Percentiles rank a stretch among this genome's conserved stretches.
These are phyloP conservation scores for Boletus rubropictus DNA, from an alignment of 768 basidiomycete species.

Conservation along the genomic window DNA sequence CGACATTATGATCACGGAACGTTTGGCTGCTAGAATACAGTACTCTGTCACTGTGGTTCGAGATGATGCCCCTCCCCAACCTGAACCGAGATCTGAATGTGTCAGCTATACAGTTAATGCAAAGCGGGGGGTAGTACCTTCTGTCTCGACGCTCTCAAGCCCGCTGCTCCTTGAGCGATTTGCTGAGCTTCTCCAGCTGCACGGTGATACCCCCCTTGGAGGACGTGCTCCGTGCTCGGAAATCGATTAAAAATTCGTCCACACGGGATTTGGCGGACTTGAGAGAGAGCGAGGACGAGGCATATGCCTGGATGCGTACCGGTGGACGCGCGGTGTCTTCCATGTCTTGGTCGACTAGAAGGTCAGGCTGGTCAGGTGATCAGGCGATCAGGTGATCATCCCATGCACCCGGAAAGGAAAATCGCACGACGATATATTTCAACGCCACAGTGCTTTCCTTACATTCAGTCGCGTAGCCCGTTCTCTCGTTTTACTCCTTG, in stretches of 20 bases:
- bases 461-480: neutral
- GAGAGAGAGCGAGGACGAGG: constrained; percentile 33
- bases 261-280: constrained; percentile 39
- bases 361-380: neutral
- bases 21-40: neutral
- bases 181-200: constrained; percentile 52
- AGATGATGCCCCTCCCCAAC: neutral
- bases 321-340: constrained; percentile 46
- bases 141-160: constrained; percentile 17
- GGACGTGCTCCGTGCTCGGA: constrained; percentile 41
- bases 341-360: constrained; percentile 28
- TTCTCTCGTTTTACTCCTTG: neutral
- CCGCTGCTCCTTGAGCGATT: constrained; percentile 48
- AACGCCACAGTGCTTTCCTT: neutral
- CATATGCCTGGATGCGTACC: constrained; percentile 38
- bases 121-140: constrained; percentile 1
- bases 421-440: neutral
- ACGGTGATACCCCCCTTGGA: constrained; percentile 51
- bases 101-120: neutral
- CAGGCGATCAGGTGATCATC: constrained; percentile 13
- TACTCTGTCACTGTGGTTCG: neutral
- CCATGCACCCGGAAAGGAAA: neutral
- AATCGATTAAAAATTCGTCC: constrained; percentile 45
- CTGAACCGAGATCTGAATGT: neutral
- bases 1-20: neutral